phyloP scores from a whole-genome alignment of 352 stramenopile genomes.

The Globisporangium cederbergense region DNA sequence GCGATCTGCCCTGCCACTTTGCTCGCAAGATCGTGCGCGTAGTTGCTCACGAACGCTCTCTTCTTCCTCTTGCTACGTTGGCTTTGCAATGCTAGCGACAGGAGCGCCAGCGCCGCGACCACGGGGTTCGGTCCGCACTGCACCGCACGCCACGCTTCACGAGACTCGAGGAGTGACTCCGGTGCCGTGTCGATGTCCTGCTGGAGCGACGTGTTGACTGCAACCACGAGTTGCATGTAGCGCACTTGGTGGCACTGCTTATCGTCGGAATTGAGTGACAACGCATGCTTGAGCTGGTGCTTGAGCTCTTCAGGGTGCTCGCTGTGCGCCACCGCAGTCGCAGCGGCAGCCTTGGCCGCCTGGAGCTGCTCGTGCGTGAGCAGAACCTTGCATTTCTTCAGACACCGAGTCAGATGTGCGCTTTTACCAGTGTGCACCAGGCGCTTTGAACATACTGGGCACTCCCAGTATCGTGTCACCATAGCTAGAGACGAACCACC shows the following conservation, averaged over 20 bases:
- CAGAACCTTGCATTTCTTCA: slow-evolving; percentile 13
- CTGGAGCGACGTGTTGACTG: slow-evolving; percentile 11
- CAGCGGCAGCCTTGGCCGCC: not conserved
- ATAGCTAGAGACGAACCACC: not conserved
- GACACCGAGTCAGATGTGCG: slow-evolving; percentile 9
- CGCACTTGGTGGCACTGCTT: slow-evolving; percentile 10
- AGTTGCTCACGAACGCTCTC: not conserved
- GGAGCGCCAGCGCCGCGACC: slow-evolving; percentile 11
- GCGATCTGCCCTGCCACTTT: slow-evolving; percentile 2
- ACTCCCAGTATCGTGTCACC: slow-evolving; percentile 16
- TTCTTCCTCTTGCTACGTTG: not conserved
- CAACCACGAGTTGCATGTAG: slow-evolving; percentile 19
- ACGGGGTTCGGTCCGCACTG: slow-evolving; percentile 13
- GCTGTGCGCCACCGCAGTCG: not conserved
- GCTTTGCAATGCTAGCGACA: slow-evolving; percentile 4
- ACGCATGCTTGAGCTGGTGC: slow-evolving; percentile 1
- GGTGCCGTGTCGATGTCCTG: slow-evolving; percentile 5
- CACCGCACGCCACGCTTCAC: slow-evolving; percentile 3
- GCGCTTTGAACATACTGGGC: slow-evolving; percentile 11
- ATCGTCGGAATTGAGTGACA: not conserved
- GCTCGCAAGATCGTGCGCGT: not conserved
- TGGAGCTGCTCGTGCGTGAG: slow-evolving; percentile 14
- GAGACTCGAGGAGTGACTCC: slow-evolving; percentile 3
- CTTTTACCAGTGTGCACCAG: slow-evolving; percentile 12
- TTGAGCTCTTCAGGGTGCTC: slow-evolving; percentile 5